Percentiles rank a stretch among this genome's conserved stretches.
phyloP scores from a whole-genome alignment of 2,329 filamentous ascomycete genomes.

The Neopestalotiopsis sp. region DNA sequence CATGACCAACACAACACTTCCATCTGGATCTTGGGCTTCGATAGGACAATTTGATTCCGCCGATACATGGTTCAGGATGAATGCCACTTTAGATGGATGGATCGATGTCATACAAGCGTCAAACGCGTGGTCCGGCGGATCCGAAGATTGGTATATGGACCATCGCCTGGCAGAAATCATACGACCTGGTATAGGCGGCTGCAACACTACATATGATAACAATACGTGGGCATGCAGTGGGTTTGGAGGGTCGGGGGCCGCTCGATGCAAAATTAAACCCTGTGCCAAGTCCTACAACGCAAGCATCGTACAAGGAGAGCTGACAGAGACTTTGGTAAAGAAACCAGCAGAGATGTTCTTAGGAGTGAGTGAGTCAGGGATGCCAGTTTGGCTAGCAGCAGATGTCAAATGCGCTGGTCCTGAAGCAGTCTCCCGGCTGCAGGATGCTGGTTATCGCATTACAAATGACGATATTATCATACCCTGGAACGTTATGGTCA shows the following conservation, averaged over 20 bases:
- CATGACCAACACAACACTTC: slow-evolving; percentile 2
- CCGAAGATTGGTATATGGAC: neutral
- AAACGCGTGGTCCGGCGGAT: neutral
- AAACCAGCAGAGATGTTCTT: neutral
- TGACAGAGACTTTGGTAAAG: neutral
- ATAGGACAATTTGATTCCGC: neutral
- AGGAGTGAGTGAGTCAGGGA: too few species aligned
- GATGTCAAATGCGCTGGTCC: slow-evolving; percentile 6
- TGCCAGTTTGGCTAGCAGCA: neutral
- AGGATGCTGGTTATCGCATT: neutral
- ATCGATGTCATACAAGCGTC: neutral
- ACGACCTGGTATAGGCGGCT: neutral
- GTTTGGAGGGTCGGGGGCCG: slow-evolving; percentile 2
- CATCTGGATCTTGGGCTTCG: slow-evolving; percentile 1
- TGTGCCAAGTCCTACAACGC: slow-evolving; percentile 1
- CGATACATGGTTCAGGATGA: slow-evolving; percentile 1
- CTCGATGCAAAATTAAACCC: slow-evolving; percentile 4
- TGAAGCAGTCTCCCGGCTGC: neutral
- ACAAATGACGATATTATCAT: neutral
- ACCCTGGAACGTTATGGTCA: slow-evolving; percentile 9
- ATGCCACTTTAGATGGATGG: neutral
- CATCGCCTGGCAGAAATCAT: neutral
- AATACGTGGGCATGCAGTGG: slow-evolving; percentile 4
- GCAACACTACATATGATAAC: neutral
- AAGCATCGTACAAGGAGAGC: neutral